Base-by-base conservation (phyloP, 805 yeast genomes). In the Yarrowia sp. region DNA sequence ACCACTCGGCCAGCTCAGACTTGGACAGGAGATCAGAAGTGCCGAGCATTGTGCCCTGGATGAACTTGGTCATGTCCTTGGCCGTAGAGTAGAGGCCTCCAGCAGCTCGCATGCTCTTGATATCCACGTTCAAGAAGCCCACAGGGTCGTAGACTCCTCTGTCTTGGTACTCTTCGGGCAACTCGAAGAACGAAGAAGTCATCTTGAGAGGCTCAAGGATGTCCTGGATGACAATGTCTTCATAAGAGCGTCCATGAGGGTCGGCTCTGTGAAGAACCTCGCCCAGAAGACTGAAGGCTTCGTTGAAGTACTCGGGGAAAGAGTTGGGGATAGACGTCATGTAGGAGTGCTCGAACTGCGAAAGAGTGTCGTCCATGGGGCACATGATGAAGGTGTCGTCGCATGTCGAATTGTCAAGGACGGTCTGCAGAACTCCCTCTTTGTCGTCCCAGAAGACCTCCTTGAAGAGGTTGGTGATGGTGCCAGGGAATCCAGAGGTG, bases 251-350 rank as follows among this genome's bases (percentile, higher is more conserved):
- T 4, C 9, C 6, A 2, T 31, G 16, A 5, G 55, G 38, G 27
- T 51, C 58, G 0, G n/a, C 58, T 16, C 32, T 9, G 7, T 31
- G 4, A 13, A 51, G 16, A n/a, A 32, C 58, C 6, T 32, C 58
- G 6, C 42, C 58, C 3, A 51, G 18, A 4, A 51, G 42, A 1
- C 42, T 32, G 16, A 51, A 51, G 2, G 32, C 58, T 35, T 51
- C 58, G 6, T 51, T 51, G 58, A 51, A 51, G 24, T 51, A 51
- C 18, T 51, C 58, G 5, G 58, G 58, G 32, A 51, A 35, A 6
- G 58, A 51, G 32, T 51, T 51, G 22, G 58, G 58, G 2, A 35
- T 16, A 1, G 58, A 51, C 1, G 58, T 51, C 42, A 51, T 35
- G 24, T 33, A 25, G 1, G 42, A 33, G 25, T 16, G 5, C 21